Evolutionary conservation across 306 rosid species (phyloP), one percentile per base, ranked within the genome.

Genomic region (Vicia villosa): DNA sequence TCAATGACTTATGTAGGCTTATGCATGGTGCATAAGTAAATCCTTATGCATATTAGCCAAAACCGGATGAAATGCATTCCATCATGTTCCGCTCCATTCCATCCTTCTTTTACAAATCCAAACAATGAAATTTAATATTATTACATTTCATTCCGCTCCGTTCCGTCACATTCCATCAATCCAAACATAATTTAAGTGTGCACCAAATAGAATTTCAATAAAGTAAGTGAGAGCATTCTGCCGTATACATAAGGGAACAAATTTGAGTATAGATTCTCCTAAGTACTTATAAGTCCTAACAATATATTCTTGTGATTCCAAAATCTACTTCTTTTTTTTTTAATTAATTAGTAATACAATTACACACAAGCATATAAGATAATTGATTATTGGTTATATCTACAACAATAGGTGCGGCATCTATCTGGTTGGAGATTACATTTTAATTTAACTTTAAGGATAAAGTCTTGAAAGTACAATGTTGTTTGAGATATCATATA

Each of bases 201-300:
- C n/a, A n/a, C n/a, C n/a, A n/a, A n/a, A n/a, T n/a, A n/a, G n/a
- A n/a, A n/a, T n/a, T n/a, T n/a, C n/a, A n/a, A n/a, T n/a, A n/a
- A n/a, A n/a, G n/a, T n/a, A n/a, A n/a, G n/a, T n/a, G n/a, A n/a
- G 28, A 61, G 30, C 49, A 37, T 37, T 61, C 26, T 19, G 19
- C 15, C 11, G 10, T 24, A 50, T 50, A 37, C 37, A 61, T 36
- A 16, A 37, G 34, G 16, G 70, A 67, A 79, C 24, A 52, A 68
- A 34, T 73, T 45, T 6, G 16, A 77, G 73, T 3, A 63, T 69
- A 19, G 66, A 77, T 77, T 43, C 77, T 4, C 21, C 15, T 21
- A 21, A 3, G n/a, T 62, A 10, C 24, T 37, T 60, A 38, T 15
- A 28, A 24, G 20, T 46, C 13, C 58, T 14, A 52, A 52, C 30